Conservation (phyloP, 179 eudicot genomes). For the Monotropa hypopitys region DNA sequence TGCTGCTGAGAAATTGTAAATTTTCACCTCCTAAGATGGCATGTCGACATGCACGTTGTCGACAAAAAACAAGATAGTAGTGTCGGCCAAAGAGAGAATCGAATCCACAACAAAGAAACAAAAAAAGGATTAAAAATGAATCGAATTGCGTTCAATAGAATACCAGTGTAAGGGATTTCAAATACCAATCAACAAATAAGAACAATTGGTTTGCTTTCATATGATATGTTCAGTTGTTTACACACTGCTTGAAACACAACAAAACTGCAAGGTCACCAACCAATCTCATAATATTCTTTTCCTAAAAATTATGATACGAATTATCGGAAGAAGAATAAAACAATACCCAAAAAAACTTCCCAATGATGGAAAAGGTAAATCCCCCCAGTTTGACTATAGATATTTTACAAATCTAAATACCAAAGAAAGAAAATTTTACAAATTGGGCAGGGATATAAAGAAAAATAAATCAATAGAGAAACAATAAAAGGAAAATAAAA, state of each 20-base stretch:
- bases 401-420: conserved; percentile 23
- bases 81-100: too few species aligned
- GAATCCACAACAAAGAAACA: too few species aligned
- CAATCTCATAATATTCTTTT: background rate
- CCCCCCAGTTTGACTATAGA: conserved; percentile 19
- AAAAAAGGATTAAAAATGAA: too few species aligned
- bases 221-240: conserved; percentile 3
- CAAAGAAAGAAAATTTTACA: conserved; percentile 13
- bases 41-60: too few species aligned
- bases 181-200: background rate
- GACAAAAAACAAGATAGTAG: too few species aligned
- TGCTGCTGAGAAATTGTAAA: too few species aligned
- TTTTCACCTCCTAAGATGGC: too few species aligned
- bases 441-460: conserved; percentile 16
- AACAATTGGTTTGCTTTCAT: background rate
- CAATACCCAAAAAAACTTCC: conserved; percentile 2
- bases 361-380: conserved; percentile 5
- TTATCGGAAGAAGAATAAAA: conserved; percentile 1
- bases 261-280: conserved; percentile 11
- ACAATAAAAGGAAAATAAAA: conserved; percentile 3
- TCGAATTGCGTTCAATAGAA: background rate
- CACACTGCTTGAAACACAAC: background rate
- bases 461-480: background rate
- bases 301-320: conserved; percentile 20
- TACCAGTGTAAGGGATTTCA: background rate